phyloP scores from a whole-genome alignment of 257 asterid genomes.

The Mitragyna speciosa region DNA sequence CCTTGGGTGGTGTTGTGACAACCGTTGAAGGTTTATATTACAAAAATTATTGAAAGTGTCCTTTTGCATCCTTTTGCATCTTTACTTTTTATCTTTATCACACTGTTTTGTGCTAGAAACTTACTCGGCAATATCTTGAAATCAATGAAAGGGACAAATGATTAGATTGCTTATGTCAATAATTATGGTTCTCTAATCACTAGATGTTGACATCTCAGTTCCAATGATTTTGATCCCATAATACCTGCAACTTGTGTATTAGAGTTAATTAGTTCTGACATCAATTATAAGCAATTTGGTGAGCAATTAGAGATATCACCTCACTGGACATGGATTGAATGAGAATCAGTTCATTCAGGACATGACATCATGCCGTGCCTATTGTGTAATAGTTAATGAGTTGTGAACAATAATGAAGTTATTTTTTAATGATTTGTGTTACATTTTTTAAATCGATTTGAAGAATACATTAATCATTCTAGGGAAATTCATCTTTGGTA shows the following conservation, averaged over 20 bases:
- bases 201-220: neutral
- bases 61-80: conserved; percentile 24
- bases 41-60: conserved; percentile 85
- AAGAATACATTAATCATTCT: neutral
- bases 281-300: neutral
- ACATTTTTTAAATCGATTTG: neutral
- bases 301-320: neutral
- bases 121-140: neutral
- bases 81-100: neutral
- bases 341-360: neutral
- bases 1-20: conserved; percentile 92
- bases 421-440: neutral
- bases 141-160: neutral
- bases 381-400: neutral
- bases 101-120: neutral
- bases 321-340: neutral
- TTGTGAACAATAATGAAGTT: neutral
- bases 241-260: too few relatives aligned
- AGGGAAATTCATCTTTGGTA: neutral
- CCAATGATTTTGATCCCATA: neutral
- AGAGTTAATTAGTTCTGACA: too few relatives aligned
- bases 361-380: neutral
- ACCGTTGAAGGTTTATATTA: conserved; percentile 90
- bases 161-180: neutral
- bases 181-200: neutral